phyloP scores from a whole-genome alignment of 495 filamentous ascomycete species.

The Aspergillus carlsbadensis region DNA sequence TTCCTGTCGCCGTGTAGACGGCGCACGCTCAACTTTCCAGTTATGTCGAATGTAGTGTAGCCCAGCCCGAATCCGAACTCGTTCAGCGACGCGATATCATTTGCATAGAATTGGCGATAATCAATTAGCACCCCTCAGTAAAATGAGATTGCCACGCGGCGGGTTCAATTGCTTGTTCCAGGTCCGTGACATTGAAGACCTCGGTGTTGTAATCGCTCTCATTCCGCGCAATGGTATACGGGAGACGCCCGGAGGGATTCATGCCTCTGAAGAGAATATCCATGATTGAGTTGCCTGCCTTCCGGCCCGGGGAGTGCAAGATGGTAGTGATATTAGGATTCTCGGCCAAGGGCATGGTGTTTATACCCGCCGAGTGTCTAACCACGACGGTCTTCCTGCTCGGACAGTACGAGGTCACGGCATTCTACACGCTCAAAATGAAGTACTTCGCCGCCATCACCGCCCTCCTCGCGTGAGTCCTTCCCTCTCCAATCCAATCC shows the following conservation, averaged over 20 bases:
- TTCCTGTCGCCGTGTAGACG: neutral
- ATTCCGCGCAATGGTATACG: constrained; percentile 75
- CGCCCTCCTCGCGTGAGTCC: too few species aligned
- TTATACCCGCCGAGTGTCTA: too few species aligned
- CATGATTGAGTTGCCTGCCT: constrained; percentile 69
- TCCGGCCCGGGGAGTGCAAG: constrained; percentile 73
- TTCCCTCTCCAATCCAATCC: too few species aligned
- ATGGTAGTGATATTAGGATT: constrained; percentile 68
- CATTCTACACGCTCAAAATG: too few species aligned
- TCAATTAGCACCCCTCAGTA: constrained; percentile 57
- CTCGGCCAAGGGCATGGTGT: constrained; percentile 29
- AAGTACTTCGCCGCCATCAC: too few species aligned
- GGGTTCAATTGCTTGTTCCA: constrained; percentile 37
- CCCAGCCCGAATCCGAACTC: constrained; percentile 67
- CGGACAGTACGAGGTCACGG: too few species aligned
- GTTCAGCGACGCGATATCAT: constrained; percentile 58
- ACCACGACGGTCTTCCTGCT: too few species aligned
- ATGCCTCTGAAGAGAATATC: constrained; percentile 71
- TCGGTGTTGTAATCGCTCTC: constrained; percentile 62
- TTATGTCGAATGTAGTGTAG: constrained; percentile 65
- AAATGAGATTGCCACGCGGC: constrained; percentile 64
- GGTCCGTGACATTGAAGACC: constrained; percentile 53
- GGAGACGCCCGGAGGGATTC: constrained; percentile 73
- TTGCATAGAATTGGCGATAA: constrained; percentile 61
- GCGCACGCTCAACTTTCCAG: constrained; percentile 5